Evolutionary conservation across 73 alveolate genomes (phyloP), one percentile per base, ranked within the genome.

Genomic region (Effrenium voratum): DNA sequence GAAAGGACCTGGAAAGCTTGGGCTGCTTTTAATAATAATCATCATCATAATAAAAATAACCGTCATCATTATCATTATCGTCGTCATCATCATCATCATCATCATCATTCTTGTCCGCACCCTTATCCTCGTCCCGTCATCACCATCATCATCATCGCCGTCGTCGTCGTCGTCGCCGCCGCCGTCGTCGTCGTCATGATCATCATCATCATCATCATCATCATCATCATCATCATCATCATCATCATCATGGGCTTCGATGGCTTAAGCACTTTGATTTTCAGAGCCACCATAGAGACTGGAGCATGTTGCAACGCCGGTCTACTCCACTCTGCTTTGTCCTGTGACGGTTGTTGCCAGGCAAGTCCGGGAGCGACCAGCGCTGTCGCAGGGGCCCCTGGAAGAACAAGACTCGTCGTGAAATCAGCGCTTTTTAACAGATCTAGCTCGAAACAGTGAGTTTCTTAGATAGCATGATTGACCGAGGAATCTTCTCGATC

Each of bases 331-430:
- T n/a, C n/a, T n/a, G n/a, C n/a, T n/a, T n/a, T n/a, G n/a, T n/a
- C n/a, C 80, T 68, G 44, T 68, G 41, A 19, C 44, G 22, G 63
- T 24, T 15, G 0, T 44, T 44, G 41, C 75, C 77, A 83, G 93
- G 93, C 40, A 40, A 83, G 77, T 49, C 40, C 75, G 93, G 75
- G 93, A 83, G 12, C 73, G 93, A 63, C 93, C 68, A 5, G 93
- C 93, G 52, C 93, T 83, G 45, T 63, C 75, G 93, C 49, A 36
- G 60, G 77, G 40, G 77, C n/a, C 12, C 43, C 77, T 5, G 38
- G 77, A 5, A 66, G 40, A 28, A n/a, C 82, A 4, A 3, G 63
- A 52, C 26, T 52, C 19, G 8, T 52, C 26, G 19, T 12, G 63
- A 19, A 19, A 52, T 19, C 63, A 52, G 19, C 26, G 63, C 19